Evolutionary conservation across 2,329 filamentous ascomycete genomes (phyloP).

Genomic region (Sphaerulina musiva): DNA sequence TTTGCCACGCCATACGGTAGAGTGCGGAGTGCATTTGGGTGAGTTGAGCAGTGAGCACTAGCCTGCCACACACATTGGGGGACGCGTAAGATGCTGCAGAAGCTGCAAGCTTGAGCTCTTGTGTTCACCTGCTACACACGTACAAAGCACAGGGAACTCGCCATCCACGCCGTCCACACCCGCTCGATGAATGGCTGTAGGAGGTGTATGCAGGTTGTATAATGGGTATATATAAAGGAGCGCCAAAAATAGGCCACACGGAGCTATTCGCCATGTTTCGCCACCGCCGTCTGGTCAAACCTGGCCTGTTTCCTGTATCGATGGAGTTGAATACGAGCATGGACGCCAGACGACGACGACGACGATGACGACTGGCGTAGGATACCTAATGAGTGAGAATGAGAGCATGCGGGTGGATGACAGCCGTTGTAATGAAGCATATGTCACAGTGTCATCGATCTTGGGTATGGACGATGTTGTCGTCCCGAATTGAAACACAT

Average conservation of each 20-base stretch:
- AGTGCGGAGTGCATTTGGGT: background rate
- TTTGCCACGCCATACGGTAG: background rate
- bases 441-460: background rate
- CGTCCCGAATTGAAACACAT: background rate
- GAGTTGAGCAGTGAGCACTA: background rate
- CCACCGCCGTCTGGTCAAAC: conserved; percentile 8
- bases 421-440: background rate
- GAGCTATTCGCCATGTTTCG: conserved; percentile 10
- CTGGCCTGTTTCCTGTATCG: background rate
- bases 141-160: too few species aligned
- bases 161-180: background rate
- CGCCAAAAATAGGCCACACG: background rate
- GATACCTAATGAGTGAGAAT: background rate
- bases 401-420: background rate
- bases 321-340: conserved; percentile 14
- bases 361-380: background rate
- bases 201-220: background rate
- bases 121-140: background rate
- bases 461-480: background rate
- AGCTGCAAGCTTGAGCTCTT: background rate
- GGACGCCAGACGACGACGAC: background rate
- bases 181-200: too few species aligned
- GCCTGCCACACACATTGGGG: background rate
- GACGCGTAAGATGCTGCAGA: conserved; percentile 5
- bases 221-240: background rate